A percentile compares a stretch with the other conserved stretches of the same genome.
phyloP scores from a whole-genome alignment of 1,284 basidiomycete species.

The Tilletia caries region DNA sequence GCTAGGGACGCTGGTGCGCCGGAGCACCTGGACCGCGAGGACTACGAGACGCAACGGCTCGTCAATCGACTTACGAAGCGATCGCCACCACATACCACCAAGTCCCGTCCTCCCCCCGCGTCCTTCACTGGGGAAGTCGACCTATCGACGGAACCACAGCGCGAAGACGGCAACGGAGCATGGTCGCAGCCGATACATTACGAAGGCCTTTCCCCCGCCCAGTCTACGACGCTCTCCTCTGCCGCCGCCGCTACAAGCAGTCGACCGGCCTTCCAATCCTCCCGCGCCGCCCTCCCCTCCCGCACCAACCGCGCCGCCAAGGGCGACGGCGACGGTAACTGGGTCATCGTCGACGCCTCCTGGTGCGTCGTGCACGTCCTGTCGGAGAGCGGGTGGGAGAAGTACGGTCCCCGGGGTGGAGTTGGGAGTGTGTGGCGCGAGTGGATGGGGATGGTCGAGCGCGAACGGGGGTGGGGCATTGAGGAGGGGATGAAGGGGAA shows the following conservation, averaged over 20 bases:
- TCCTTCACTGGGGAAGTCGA: too few relatives aligned
- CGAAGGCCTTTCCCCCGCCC: slow-evolving; percentile 35
- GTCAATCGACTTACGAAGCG: neutral
- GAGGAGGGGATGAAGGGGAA: neutral
- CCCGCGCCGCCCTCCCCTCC: neutral
- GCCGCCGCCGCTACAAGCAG: slow-evolving; percentile 21
- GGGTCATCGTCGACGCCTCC: slow-evolving; percentile 51
- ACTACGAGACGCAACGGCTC: neutral
- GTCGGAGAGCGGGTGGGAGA: slow-evolving; percentile 40
- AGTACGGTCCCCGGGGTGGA: slow-evolving; percentile 20
- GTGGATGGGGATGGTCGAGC: neutral
- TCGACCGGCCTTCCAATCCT: slow-evolving; percentile 9
- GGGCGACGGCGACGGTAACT: slow-evolving; percentile 46
- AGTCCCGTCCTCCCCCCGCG: too few relatives aligned
- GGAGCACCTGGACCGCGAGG: neutral
- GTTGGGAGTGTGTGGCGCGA: neutral
- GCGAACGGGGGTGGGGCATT: neutral
- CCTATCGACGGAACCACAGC: neutral
- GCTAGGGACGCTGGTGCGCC: neutral
- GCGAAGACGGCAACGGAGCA: neutral
- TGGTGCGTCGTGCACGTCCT: slow-evolving; percentile 54
- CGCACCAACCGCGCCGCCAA: slow-evolving; percentile 18
- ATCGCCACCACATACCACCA: neutral
- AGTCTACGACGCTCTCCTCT: slow-evolving; percentile 30
- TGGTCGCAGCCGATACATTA: slow-evolving; percentile 14